Evolutionary conservation across 108 stramenopile genomes (phyloP).

Genomic region (Cyclotella baltica): DNA sequence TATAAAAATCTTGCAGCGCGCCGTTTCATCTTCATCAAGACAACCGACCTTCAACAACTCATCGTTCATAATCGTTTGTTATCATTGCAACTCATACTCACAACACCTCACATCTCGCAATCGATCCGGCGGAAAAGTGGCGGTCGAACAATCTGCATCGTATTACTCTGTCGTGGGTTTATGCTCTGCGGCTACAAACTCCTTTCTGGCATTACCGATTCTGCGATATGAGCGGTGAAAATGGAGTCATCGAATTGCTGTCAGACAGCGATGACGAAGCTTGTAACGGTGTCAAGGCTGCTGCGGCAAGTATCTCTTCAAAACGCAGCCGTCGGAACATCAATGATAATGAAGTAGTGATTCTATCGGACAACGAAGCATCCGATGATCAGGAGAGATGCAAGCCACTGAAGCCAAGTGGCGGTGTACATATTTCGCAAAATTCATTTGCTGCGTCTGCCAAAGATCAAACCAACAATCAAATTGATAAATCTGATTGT

Average conservation of each 20-base stretch:
- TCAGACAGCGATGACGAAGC: conserved; percentile 38
- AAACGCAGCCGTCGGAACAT: background rate
- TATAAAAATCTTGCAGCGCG: too few relatives aligned
- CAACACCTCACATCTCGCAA: background rate
- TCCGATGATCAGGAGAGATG: background rate
- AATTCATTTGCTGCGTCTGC: background rate
- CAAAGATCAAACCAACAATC: background rate
- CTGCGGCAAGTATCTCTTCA: background rate
- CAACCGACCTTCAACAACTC: too few relatives aligned
- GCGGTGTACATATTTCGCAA: background rate
- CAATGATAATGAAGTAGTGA: background rate
- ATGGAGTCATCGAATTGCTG: conserved; percentile 41
- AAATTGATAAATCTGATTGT: background rate
- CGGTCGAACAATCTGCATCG: too few relatives aligned
- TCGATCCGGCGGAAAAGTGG: too few relatives aligned
- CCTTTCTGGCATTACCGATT: too few relatives aligned
- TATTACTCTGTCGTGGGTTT: too few relatives aligned
- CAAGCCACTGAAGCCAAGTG: background rate
- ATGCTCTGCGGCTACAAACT: too few relatives aligned
- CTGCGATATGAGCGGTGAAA: background rate
- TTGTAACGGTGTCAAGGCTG: background rate
- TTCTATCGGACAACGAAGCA: conserved; percentile 1
- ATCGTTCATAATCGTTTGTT: background rate
- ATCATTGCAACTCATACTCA: background rate
- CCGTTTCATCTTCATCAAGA: too few relatives aligned